A percentile compares a stretch with the other conserved stretches of the same genome.
These are phyloP conservation scores for Diutina catenulata DNA, from an alignment of 1,139 yeast genomes.

Conservation along the genomic window DNA sequence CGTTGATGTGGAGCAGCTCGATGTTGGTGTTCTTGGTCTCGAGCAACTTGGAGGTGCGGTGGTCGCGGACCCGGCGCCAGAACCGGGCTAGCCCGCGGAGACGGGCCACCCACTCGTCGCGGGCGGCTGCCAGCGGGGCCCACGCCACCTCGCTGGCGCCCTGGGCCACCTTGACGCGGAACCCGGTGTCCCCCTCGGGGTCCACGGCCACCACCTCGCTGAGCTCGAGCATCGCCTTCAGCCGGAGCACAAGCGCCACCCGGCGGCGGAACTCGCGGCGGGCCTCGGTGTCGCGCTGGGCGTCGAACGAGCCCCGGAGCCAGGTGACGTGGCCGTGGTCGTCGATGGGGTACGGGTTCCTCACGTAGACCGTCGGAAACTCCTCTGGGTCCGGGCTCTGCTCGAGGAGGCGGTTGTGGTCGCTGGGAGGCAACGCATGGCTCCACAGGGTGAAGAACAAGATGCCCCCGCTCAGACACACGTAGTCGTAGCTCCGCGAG, in stretches of 20 bases:
- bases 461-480: not conserved
- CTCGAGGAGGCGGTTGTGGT: too few species aligned
- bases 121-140: slow-evolving; percentile 36
- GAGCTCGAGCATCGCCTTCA: not conserved
- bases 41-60: too few species aligned
- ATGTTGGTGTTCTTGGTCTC: slow-evolving; percentile 15
- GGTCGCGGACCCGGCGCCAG: slow-evolving; percentile 39
- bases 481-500: not conserved
- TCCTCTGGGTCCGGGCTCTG: too few species aligned
- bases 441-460: not conserved
- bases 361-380: not conserved
- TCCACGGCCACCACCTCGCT: not conserved
- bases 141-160: slow-evolving; percentile 41
- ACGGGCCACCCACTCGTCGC: slow-evolving; percentile 58
- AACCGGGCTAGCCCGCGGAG: slow-evolving; percentile 35
- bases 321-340: not conserved
- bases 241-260: not conserved
- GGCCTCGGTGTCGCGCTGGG: not conserved
- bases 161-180: slow-evolving; percentile 40
- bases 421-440: not conserved
- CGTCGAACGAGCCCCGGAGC: not conserved
- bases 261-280: not conserved
- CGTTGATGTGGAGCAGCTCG: slow-evolving; percentile 39
- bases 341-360: not conserved
- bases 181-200: not conserved